These are phyloP conservation scores for Smittium culicis DNA, from an alignment of 371 early-diverging fungal species.

Conservation along the genomic window DNA sequence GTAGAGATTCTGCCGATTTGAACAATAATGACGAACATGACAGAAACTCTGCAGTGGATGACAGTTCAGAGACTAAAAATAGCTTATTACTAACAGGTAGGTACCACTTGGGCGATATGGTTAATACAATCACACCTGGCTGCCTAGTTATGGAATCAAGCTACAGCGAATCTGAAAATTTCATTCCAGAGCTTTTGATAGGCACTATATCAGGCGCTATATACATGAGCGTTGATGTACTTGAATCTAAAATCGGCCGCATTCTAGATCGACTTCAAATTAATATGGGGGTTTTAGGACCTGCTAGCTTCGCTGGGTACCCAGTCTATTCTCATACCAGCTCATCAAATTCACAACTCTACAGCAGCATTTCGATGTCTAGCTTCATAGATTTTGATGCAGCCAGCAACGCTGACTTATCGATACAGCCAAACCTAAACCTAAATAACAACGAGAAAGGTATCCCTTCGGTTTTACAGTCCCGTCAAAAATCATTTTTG, in stretches of 20 bases:
- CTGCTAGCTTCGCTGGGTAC: constrained; percentile 38
- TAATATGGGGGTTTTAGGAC: constrained; percentile 39
- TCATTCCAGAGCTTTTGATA: constrained; percentile 42
- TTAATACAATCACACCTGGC: constrained; percentile 62
- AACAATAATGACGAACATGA: not conserved
- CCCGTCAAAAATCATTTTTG: not conserved
- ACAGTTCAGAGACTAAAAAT: constrained; percentile 18
- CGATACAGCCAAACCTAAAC: not conserved
- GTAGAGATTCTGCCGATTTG: not conserved
- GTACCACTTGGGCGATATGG: constrained; percentile 65
- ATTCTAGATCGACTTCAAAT: constrained; percentile 47
- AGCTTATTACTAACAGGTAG: constrained; percentile 45
- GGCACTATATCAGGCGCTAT: constrained; percentile 67
- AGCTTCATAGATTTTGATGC: not conserved
- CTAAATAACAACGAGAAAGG: not conserved
- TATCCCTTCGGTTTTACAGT: constrained; percentile 17
- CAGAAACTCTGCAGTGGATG: no score
- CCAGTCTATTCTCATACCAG: constrained; percentile 13
- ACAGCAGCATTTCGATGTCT: not conserved
- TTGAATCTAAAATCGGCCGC: constrained; percentile 36
- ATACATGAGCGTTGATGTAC: constrained; percentile 55
- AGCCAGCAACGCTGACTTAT: not conserved
- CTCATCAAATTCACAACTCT: constrained; percentile 31
- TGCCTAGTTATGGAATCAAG: constrained; percentile 37
- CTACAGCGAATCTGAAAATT: constrained; percentile 33